phyloP scores from a whole-genome alignment of 2,329 filamentous ascomycete species.

The Fusarium musae region DNA sequence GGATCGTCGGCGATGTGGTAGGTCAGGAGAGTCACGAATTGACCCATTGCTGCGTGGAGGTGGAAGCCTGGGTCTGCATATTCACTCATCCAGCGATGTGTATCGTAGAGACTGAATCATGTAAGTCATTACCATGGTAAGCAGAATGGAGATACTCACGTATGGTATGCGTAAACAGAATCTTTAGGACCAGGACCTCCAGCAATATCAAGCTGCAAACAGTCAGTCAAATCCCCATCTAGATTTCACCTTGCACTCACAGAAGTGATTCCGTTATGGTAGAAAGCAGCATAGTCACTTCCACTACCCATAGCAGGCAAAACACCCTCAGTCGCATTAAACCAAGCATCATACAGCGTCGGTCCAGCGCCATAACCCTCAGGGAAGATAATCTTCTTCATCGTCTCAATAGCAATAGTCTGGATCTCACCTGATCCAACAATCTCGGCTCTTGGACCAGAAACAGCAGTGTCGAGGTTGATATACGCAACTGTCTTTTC shows the following conservation, averaged over 20 bases:
- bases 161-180: conserved; percentile 22
- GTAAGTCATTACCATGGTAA: background rate
- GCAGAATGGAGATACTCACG: accelerated
- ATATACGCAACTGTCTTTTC: conserved; percentile 52
- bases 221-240: background rate
- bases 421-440: conserved; percentile 34
- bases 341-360: conserved; percentile 36
- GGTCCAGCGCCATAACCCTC: conserved; percentile 24
- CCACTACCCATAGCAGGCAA: conserved; percentile 27
- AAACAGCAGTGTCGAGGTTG: conserved; percentile 61
- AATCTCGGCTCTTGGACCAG: conserved; percentile 55
- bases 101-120: conserved; percentile 30
- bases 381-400: conserved; percentile 36
- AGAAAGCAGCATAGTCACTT: conserved; percentile 31
- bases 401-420: conserved; percentile 36
- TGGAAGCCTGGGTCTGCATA: conserved; percentile 63
- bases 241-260: background rate
- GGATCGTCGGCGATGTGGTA: conserved; percentile 34
- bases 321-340: conserved; percentile 29
- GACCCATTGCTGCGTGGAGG: conserved; percentile 60
- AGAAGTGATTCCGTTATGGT: conserved; percentile 30
- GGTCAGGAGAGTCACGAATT: conserved; percentile 39
- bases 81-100: conserved; percentile 61
- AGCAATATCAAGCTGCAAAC: conserved; percentile 16
- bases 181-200: conserved; percentile 30